Base-by-base conservation (phyloP, 768 basidiomycete genomes). In the Suillus decipiens region DNA sequence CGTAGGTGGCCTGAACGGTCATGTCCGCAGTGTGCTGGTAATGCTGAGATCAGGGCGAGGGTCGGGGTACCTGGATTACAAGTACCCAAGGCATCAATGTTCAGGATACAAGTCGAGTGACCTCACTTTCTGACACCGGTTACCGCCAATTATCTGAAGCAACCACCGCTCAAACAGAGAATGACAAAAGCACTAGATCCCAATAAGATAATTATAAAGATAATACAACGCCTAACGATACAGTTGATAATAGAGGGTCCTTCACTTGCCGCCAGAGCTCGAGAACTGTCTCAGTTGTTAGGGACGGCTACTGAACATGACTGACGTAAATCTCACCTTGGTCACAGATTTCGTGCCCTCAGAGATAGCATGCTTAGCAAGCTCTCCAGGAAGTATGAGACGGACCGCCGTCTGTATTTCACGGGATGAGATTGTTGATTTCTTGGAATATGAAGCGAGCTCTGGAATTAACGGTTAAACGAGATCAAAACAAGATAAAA, bases 381-480 rank as follows among this genome's bases (percentile, higher is more conserved):
- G 88, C 79, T 96, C 95, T 75, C 93, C 95, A 69, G 96, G 95
- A 31, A 99, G 90, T 77, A 99, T 96, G 61, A 98, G 87, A 67
- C 96, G 92, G 60, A 99, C 97, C 50, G 95, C 86, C 42, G 96
- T 99, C 78, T 99, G 96, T 69, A 98, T 98, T 80, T 99, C 96
- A 67, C 96, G 94, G 58, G 95, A 97, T 45, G 96, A 97, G 76
- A 99, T 98, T 39, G 96, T 99, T 9, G 96, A 97, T 79, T 96
- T 96, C 84, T 97, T 96, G 68, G 96, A 97, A 83, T 98, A 98
- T 1, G 93, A 84, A 47, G 96, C 96, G 69, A 99, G 90, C 82
- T 96, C 95, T 93, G 69, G 22, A 36, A 2, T n/a, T 59, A 14
- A 17, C 7, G 31, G 43, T 60, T 17, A 63, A 42, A 31, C 28